Base-by-base conservation (phyloP, 2,329 filamentous ascomycete genomes). In the Pseudogymnoascus sp. region DNA sequence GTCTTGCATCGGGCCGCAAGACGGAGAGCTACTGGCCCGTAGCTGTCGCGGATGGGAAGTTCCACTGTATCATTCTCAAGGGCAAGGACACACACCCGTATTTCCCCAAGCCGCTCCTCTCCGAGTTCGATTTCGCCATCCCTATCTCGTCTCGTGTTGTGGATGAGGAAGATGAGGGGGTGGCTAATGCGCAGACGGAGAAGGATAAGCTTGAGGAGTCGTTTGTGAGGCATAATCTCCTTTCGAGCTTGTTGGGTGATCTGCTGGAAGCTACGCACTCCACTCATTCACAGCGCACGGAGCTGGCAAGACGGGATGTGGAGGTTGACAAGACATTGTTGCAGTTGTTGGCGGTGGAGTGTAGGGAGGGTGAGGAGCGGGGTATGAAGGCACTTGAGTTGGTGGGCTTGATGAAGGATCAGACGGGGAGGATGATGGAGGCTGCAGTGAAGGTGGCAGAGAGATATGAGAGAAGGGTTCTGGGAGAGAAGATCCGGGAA, bases 61-160 rank as follows among this genome's bases (percentile, higher is more conserved):
- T 99, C 75, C 93, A 97, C 79, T 99, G 95, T 77, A 97, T 99
- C 75, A 97, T 99, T 69, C 86, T 99, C 71, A 99, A 99, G 76
- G 94, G 94, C 65, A 89, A 89, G 36, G 94, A 99, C 71, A 84
- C 88, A 71, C 90, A 97, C 71, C 92, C 93, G 0, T 97, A 94
- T 77, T 97, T 93, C 76, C 94, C 91, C 9, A 86, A 89, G 8
- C 92, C 91, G 1, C 78, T 97, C 37, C 86, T 99, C 36, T 92
- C 88, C 41, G 94, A 99, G 73, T 99, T 99, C 71, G 90, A 92
- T 58, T 96, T 99, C 72, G 85, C 87, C 44, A 83, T 99, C 15
- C 94, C 95, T 0, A 78, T 97, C 35, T 83, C 84, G 3, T 84
- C 84, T 1, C 73, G 77, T 4, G 67, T 70, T 2, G 69, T 66